These are phyloP conservation scores for Scortechinia acanthostroma DNA, from an alignment of 2,329 filamentous ascomycete species.

Conservation along the genomic window DNA sequence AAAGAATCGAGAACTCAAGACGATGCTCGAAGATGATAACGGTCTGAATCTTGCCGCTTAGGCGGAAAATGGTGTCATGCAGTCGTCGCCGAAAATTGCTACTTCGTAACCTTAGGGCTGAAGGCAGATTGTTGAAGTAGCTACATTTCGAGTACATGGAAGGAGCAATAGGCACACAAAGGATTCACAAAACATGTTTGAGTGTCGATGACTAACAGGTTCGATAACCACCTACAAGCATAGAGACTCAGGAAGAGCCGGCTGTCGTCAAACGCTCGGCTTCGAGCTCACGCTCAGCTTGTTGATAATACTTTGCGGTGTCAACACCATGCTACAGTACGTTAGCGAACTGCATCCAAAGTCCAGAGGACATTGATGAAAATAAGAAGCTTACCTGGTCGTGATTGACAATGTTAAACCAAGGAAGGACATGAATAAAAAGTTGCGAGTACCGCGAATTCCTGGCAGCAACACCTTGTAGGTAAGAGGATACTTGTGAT, in stretches of 20 bases:
- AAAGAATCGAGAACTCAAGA: constrained; percentile 2
- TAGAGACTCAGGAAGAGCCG: constrained; percentile 11
- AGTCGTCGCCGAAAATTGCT: no score
- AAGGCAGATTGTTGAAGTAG: no score
- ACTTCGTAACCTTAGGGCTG: no score
- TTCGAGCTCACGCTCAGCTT: constrained; percentile 60
- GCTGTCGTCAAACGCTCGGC: constrained; percentile 41
- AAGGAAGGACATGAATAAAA: constrained; percentile 51
- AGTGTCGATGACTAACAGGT: no score
- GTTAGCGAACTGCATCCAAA: constrained; percentile 8
- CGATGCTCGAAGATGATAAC: neutral
- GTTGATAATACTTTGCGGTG: constrained; percentile 63
- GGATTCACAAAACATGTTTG: no score
- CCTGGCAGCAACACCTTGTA: constrained; percentile 56
- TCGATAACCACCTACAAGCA: no score
- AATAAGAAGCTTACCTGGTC: constrained; percentile 36
- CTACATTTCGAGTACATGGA: no score
- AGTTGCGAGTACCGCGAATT: constrained; percentile 56
- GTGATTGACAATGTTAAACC: constrained; percentile 64
- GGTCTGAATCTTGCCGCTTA: no score
- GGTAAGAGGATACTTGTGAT: constrained; percentile 47
- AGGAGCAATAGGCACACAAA: no score
- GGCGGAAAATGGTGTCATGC: no score
- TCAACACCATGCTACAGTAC: constrained; percentile 46
- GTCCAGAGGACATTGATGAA: no score